Evolutionary conservation across 176 grass and related monocot species (phyloP).

Genomic region (Avena insularis): DNA sequence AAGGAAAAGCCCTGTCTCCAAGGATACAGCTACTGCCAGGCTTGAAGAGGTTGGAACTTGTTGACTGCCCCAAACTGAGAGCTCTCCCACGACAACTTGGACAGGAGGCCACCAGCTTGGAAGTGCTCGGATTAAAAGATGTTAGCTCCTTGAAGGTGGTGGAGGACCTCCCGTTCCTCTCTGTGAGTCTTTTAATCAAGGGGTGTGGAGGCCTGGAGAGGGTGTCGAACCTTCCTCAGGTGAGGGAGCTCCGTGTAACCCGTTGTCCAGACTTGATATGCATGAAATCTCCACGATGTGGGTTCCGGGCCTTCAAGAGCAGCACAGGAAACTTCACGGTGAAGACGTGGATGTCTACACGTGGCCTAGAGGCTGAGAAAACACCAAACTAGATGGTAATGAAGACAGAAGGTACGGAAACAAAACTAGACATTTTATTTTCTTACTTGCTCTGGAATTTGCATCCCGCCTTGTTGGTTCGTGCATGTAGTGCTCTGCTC

Average conservation of each 20-base stretch:
- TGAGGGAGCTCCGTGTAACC: constrained; percentile 19
- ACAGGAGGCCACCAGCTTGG: background rate
- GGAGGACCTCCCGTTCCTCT: background rate
- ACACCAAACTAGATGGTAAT: no score
- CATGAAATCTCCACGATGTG: background rate
- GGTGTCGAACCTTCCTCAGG: constrained; percentile 29
- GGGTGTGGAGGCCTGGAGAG: constrained; percentile 9
- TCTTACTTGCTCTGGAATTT: background rate
- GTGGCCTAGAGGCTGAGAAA: no score
- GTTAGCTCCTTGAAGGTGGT: background rate
- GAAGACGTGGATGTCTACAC: constrained; percentile 13
- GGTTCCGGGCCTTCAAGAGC: background rate
- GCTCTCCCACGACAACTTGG: background rate
- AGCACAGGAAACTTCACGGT: background rate
- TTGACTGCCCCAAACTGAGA: constrained; percentile 33
- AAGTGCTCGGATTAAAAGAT: background rate
- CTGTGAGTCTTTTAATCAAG: background rate
- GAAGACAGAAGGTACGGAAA: no score
- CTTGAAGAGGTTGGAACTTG: background rate
- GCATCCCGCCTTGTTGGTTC: background rate
- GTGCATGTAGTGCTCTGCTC: background rate
- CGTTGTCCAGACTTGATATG: no score
- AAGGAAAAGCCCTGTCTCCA: background rate
- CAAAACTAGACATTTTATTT: background rate
- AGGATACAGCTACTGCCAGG: background rate